These are phyloP conservation scores for Arachnopeziza araneosa DNA, from an alignment of 2,329 filamentous ascomycete species.

Conservation along the genomic window DNA sequence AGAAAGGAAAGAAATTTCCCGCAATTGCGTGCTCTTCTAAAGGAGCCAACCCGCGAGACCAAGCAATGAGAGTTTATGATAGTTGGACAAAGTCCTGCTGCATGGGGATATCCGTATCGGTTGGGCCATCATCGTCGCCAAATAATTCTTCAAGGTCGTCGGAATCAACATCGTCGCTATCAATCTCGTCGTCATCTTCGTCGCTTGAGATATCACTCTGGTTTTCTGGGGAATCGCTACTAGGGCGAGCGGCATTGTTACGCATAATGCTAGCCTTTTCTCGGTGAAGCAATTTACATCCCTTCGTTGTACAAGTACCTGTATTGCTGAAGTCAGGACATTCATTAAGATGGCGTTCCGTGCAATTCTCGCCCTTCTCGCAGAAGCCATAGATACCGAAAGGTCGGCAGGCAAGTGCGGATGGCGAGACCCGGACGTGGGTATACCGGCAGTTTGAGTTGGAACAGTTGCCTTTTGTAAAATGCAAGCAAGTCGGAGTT, in stretches of 20 bases:
- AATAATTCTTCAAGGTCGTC: conserved; percentile 66
- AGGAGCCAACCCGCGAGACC: background rate
- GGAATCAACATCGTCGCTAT: conserved; percentile 75
- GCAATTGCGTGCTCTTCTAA: background rate
- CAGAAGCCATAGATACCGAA: conserved; percentile 90
- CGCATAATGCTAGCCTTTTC: conserved; percentile 78
- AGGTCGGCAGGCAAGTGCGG: conserved; percentile 72
- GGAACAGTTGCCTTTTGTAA: conserved; percentile 81
- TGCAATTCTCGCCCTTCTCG: conserved; percentile 70
- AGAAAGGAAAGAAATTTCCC: background rate
- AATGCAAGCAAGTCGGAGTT: conserved; percentile 84
- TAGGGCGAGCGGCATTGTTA: conserved; percentile 45
- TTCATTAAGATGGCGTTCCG: conserved; percentile 82
- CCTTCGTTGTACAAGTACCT: conserved; percentile 72
- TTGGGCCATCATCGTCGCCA: conserved; percentile 45
- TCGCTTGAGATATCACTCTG: conserved; percentile 72
- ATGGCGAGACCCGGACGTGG: conserved; percentile 72
- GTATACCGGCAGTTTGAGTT: conserved; percentile 82
- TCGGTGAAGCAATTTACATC: conserved; percentile 81
- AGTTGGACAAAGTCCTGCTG: conserved; percentile 56
- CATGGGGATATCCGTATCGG: conserved; percentile 48
- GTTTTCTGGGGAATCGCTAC: conserved; percentile 39
- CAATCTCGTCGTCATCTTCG: conserved; percentile 58
- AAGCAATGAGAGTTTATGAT: conserved; percentile 24
- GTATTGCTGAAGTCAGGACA: conserved; percentile 94